Evolutionary conservation across 495 filamentous ascomycete genomes (phyloP).

Genomic region (Penicillium goetzii): DNA sequence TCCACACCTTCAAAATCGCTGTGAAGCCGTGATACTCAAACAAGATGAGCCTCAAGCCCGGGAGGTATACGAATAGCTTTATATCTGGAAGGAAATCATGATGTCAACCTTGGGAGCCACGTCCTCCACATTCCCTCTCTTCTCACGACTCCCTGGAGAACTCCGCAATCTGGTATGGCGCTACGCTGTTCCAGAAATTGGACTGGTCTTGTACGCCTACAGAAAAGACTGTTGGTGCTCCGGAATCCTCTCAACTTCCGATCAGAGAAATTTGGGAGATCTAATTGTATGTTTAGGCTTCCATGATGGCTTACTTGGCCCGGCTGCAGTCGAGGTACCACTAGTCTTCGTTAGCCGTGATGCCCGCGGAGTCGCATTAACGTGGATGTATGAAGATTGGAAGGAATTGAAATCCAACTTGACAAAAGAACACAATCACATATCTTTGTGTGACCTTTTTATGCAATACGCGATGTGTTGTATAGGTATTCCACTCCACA

Average conservation of each 20-base stretch:
- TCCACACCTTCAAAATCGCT: background rate
- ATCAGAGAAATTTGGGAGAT: background rate
- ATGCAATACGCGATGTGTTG: background rate
- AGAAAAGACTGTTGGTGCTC: background rate
- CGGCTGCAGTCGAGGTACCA: background rate
- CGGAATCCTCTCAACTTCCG: background rate
- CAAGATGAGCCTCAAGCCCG: background rate
- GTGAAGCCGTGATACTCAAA: background rate
- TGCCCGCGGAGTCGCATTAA: background rate
- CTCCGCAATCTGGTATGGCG: background rate
- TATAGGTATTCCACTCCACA: background rate
- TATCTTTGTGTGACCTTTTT: background rate
- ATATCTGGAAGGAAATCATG: background rate
- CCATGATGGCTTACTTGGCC: background rate
- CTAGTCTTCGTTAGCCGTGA: background rate
- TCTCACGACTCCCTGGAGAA: background rate
- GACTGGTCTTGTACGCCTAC: background rate
- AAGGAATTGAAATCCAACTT: background rate
- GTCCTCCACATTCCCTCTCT: background rate
- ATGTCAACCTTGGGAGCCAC: background rate
- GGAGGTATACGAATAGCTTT: background rate
- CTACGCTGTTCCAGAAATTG: background rate
- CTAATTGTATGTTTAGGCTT: background rate
- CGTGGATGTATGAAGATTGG: background rate
- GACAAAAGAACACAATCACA: background rate